These are phyloP conservation scores for Lasiosphaeriaceae sp. DNA, from an alignment of 495 filamentous ascomycete genomes.

Conservation along the genomic window DNA sequence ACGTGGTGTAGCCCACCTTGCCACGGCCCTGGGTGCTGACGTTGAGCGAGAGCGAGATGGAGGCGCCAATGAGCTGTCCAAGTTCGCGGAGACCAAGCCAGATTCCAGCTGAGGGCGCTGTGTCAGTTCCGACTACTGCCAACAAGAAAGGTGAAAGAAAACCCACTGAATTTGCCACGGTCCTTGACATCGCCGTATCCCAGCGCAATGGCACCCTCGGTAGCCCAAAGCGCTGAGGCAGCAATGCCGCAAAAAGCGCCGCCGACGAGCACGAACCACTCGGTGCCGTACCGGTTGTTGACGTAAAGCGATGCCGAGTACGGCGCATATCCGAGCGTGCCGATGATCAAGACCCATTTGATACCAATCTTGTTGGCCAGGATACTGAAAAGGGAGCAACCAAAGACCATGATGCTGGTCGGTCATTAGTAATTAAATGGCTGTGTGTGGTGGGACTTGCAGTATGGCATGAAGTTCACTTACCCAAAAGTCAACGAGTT, in stretches of 20 bases:
- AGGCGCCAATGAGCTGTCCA: constrained; percentile 52
- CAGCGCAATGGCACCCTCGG: constrained; percentile 55
- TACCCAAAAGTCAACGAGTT: constrained; percentile 53
- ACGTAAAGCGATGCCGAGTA: constrained; percentile 56
- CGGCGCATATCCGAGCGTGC: constrained; percentile 53
- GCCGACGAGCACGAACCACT: constrained; percentile 56
- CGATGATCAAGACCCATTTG: constrained; percentile 50
- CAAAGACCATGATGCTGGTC: constrained; percentile 50
- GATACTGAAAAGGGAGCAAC: constrained; percentile 49
- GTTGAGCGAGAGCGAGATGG: constrained; percentile 56
- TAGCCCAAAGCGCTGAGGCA: constrained; percentile 54
- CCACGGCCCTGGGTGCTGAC: constrained; percentile 40
- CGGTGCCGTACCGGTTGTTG: constrained; percentile 54
- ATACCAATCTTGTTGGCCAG: constrained; percentile 52
- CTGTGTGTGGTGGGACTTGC: neutral
- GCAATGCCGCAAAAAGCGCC: constrained; percentile 54
- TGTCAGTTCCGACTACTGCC: neutral
- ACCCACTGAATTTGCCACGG: constrained; percentile 47
- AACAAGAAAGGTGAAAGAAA: neutral
- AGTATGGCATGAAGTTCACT: neutral
- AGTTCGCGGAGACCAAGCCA: constrained; percentile 57
- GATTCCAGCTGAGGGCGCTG: constrained; percentile 36
- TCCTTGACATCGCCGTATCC: constrained; percentile 53
- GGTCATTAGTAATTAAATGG: neutral
- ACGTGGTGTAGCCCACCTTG: constrained; percentile 53